Evolutionary conservation across 2,329 filamentous ascomycete genomes (phyloP).

Genomic region (Falciphora oryzae): DNA sequence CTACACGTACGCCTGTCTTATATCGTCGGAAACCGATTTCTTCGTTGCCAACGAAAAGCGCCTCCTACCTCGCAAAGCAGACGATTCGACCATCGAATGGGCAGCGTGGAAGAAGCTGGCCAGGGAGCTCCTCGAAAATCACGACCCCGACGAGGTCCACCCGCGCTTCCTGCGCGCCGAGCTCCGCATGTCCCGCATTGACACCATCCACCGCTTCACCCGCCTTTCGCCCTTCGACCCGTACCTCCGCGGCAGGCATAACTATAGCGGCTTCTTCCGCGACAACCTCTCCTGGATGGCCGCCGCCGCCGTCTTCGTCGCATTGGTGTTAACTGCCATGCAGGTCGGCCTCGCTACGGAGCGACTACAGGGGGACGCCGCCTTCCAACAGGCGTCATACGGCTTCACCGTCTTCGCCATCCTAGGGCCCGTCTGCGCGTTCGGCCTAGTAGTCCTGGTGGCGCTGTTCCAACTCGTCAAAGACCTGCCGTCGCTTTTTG

Average conservation of each 20-base stretch:
- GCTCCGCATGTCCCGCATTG: slow-evolving; percentile 17
- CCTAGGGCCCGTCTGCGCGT: slow-evolving; percentile 13
- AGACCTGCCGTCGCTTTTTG: slow-evolving; percentile 25
- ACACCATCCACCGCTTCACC: slow-evolving; percentile 16
- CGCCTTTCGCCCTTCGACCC: slow-evolving; percentile 11
- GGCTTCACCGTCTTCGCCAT: slow-evolving; percentile 28
- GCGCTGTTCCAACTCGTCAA: slow-evolving; percentile 13
- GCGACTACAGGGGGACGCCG: slow-evolving; percentile 18
- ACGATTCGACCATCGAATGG: slow-evolving; percentile 14
- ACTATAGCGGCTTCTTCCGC: slow-evolving; percentile 25
- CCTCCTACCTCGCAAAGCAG: slow-evolving; percentile 15
- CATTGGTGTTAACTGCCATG: slow-evolving; percentile 37
- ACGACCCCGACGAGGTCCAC: slow-evolving; percentile 13
- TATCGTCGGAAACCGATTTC: slow-evolving; percentile 17
- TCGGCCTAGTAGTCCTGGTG: slow-evolving; percentile 10
- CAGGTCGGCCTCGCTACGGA: slow-evolving; percentile 34
- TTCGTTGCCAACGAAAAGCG: slow-evolving; percentile 15
- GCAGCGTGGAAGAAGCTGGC: slow-evolving; percentile 13
- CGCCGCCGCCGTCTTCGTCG: slow-evolving; percentile 29
- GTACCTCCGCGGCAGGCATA: slow-evolving; percentile 13
- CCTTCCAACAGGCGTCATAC: slow-evolving; percentile 32
- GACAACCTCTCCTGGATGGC: slow-evolving; percentile 33
- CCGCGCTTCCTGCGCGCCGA: slow-evolving; percentile 18
- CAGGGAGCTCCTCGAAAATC: slow-evolving; percentile 13
- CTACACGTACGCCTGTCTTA: slow-evolving; percentile 17